Percentiles rank a stretch among this genome's conserved stretches.
Conservation (phyloP, 2,329 filamentous ascomycete genomes). For the Parastagonospora nodorum region DNA sequence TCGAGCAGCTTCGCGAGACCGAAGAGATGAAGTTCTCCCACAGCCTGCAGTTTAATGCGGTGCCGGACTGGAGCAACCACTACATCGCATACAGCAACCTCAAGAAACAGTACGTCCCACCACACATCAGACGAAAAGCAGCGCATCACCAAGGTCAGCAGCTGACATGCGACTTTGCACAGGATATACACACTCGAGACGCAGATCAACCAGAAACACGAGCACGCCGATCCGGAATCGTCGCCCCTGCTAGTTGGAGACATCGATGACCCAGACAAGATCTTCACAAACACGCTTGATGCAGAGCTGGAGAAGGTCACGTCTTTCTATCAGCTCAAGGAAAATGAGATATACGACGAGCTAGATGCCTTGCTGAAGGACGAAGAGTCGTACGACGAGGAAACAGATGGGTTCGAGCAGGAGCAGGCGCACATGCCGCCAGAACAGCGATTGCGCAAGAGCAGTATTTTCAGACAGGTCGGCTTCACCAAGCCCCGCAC, state of each 20-base stretch:
- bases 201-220: conserved; percentile 67
- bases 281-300: conserved; percentile 82
- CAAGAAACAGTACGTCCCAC: conserved; percentile 82
- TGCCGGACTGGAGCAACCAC: conserved; percentile 98
- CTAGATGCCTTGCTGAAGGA: conserved; percentile 78
- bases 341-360: conserved; percentile 83
- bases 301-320: conserved; percentile 92
- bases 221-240: conserved; percentile 73
- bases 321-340: conserved; percentile 88
- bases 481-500: conserved; percentile 52
- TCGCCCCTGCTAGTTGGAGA: conserved; percentile 77
- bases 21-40: conserved; percentile 99
- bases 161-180: conserved; percentile 29
- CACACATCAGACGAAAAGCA: background rate
- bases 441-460: conserved; percentile 48
- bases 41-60: conserved; percentile 98
- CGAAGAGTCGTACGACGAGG: conserved; percentile 69
- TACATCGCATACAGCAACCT: conserved; percentile 99
- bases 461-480: conserved; percentile 60
- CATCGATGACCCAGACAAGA: conserved; percentile 71
- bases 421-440: conserved; percentile 46
- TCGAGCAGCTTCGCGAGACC: conserved; percentile 70
- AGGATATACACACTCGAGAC: conserved; percentile 97
- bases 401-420: conserved; percentile 47
- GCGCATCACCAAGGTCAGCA: background rate